Evolutionary conservation across 116 monocot genomes (phyloP), one percentile per base, ranked within the genome.

Genomic region (Thalassia testudinum): DNA sequence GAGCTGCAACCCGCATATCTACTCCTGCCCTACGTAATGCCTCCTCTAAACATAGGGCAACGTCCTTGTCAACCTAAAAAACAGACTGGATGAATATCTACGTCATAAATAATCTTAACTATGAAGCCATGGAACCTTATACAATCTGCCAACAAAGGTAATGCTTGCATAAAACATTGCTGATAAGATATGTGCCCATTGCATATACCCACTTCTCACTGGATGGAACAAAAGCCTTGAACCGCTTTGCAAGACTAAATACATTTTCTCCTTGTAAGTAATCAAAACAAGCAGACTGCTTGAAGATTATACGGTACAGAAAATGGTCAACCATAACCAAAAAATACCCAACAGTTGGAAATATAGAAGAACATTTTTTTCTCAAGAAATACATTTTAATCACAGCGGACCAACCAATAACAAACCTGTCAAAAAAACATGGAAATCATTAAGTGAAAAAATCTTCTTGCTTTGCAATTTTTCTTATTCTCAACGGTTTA

Each of bases 1-100:
- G 62, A 40, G 68, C 83, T 13, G 78, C 52, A 15, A 83, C 75
- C n/a, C 37, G 65, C 75, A 83, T 75, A 43, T 59, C 53, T 27
- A 83, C 38, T 21, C 78, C 75, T 42, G 51, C 37, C 27, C 58
- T 71, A 0, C 14, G 53, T 64, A 83, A 60, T 14, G 78, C 78
- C 37, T 75, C 68, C n/a, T 74, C 47, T 52, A 83, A 62, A 49
- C 70, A 68, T 29, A 50, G 50, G 21, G 65, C 59, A 50, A 83
- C 68, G 62, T 83, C 83, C 38, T 53, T 67, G 7, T 66, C 78
- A 61, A 66, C 64, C 83, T 83, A 43, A 42, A 57, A 17, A 15
- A 2, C 34, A 50, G 47, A n/a, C n/a, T n/a, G n/a, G n/a, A n/a
- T n/a, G n/a, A n/a, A n/a, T n/a, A n/a, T n/a, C n/a, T n/a, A n/a